phyloP scores from a whole-genome alignment of 2,329 filamentous ascomycete genomes.

The Lasiodiplodia theobromae region DNA sequence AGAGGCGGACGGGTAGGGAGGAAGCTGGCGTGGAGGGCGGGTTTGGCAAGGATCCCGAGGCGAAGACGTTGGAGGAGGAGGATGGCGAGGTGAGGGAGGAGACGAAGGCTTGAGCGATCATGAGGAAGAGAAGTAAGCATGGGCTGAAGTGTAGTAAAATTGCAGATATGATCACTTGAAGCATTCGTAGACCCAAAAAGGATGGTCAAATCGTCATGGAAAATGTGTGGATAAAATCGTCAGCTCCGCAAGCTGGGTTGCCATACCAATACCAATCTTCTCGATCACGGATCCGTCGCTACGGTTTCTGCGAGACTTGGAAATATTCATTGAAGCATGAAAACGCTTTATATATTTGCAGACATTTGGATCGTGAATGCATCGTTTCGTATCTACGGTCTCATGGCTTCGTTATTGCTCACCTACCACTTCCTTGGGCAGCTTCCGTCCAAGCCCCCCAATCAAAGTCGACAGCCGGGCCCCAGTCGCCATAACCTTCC shows the following conservation, averaged over 20 bases:
- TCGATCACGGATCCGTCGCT: no score
- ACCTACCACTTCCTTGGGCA: background rate
- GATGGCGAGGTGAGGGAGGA: background rate
- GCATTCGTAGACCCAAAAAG: no score
- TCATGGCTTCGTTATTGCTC: background rate
- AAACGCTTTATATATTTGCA: background rate
- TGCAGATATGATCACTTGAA: background rate
- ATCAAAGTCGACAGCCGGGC: conserved; percentile 52
- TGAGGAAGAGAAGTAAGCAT: background rate
- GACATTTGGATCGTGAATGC: background rate
- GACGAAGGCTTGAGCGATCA: background rate
- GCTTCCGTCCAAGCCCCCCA: conserved; percentile 38
- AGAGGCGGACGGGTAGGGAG: conserved; percentile 11
- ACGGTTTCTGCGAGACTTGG: background rate
- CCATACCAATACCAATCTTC: no score
- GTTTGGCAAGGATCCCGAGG: conserved; percentile 7
- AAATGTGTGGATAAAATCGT: no score
- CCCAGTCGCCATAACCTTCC: conserved; percentile 48
- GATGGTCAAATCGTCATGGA: no score
- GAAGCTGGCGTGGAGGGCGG: conserved; percentile 14
- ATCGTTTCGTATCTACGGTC: background rate
- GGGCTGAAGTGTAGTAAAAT: no score
- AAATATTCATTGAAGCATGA: no score
- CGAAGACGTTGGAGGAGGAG: background rate
- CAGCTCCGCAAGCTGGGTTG: no score